Conservation (phyloP, 2,329 filamentous ascomycete genomes). For the Penicillium decumbens region DNA sequence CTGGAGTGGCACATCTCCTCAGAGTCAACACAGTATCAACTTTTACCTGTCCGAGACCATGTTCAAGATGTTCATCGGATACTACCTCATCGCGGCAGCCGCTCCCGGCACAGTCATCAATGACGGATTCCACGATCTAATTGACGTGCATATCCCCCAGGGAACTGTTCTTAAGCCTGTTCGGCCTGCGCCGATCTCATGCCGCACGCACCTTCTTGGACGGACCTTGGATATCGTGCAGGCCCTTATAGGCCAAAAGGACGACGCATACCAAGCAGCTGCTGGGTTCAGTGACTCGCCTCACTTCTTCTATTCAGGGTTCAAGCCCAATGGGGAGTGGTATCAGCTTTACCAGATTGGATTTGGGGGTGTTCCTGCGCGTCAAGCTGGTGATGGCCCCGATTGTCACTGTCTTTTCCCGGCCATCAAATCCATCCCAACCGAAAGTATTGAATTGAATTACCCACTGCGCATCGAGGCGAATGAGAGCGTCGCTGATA, state of each 20-base stretch:
- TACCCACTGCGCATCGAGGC: constrained; percentile 48
- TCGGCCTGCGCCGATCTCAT: constrained; percentile 46
- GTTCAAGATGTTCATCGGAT: constrained; percentile 51
- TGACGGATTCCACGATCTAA: constrained; percentile 49
- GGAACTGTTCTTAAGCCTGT: constrained; percentile 47
- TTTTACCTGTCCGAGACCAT: constrained; percentile 48
- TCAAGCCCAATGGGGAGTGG: constrained; percentile 47
- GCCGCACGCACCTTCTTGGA: constrained; percentile 48
- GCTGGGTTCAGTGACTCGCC: constrained; percentile 51
- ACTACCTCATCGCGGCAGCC: constrained; percentile 47
- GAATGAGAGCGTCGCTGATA: constrained; percentile 47
- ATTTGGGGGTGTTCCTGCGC: constrained; percentile 48
- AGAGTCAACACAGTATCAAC: constrained; percentile 47
- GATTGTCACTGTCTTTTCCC: constrained; percentile 52
- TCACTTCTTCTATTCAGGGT: constrained; percentile 50
- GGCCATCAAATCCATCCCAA: constrained; percentile 49
- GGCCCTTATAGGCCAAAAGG: constrained; percentile 48
- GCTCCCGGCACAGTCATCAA: constrained; percentile 49
- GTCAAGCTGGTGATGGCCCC: constrained; percentile 46
- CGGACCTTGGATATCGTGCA: constrained; percentile 50
- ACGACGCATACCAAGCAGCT: constrained; percentile 45
- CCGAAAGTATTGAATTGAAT: constrained; percentile 48
- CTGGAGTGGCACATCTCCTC: constrained; percentile 48
- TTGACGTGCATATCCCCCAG: constrained; percentile 46
- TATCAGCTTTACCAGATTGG: constrained; percentile 51